Base-by-base conservation (phyloP, 2,329 filamentous ascomycete genomes). In the Sarocladium brachiariae region DNA sequence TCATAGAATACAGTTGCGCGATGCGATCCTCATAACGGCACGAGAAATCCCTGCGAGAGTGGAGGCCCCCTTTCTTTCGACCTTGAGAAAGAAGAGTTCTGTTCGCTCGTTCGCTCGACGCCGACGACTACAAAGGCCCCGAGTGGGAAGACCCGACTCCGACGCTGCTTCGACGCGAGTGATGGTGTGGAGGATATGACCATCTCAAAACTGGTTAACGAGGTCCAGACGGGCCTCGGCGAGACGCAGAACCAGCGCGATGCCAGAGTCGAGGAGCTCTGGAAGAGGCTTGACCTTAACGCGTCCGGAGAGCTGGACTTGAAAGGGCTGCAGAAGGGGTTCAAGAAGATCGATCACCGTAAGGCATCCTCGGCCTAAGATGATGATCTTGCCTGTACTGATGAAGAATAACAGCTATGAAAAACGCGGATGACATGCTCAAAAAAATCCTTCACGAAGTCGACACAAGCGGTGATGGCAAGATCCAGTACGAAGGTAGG, bases 341-440 rank as follows among this genome's bases (percentile, higher is more conserved):
- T 99, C 63, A 83, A 77, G 65, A 87, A 84, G 68, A 89, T 97
- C 62, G 91, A 97, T 67, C 93, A 99, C 67, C 93, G 90, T 95
- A 64, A 70, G 74, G n/a, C n/a, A 23, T n/a, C n/a, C n/a, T n/a
- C n/a, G n/a, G n/a, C n/a, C n/a, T n/a, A n/a, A n/a, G n/a, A n/a
- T n/a, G n/a, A n/a, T n/a, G n/a, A n/a, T n/a, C n/a, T n/a, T n/a
- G n/a, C n/a, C n/a, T n/a, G 2, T 33, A 35, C 51, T 46, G 25
- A 49, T 25, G 27, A 5, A 23, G 23, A 23, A 10, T 55, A 59
- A 45, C 59, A 83, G 78, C 78, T 48, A 68, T 99, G 63, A 95
- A 96, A 74, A 93, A 96, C 76, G 93, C 93, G 64, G 87, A 95
- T 67, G 75, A 80, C 33, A 82, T 97, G 74, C 77, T 99, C 55